Conservation (phyloP, 2,329 filamentous ascomycete species). For the Neoascochyta sp. region DNA sequence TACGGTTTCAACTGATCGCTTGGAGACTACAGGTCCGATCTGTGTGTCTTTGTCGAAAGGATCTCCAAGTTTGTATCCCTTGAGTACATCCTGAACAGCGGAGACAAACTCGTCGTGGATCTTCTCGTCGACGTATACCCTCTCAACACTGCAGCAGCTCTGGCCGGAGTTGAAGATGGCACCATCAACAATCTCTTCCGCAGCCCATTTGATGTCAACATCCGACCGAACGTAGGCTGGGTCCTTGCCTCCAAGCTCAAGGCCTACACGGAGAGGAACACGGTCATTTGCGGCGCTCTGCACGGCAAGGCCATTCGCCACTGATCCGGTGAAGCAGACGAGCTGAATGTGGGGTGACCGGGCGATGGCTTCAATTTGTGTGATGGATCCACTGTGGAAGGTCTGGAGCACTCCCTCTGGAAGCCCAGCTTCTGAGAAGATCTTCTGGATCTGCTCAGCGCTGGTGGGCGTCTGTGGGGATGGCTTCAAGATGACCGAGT, state of each 20-base stretch:
- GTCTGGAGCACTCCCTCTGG: slow-evolving; percentile 83
- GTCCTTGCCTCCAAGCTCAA: slow-evolving; percentile 94
- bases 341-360: slow-evolving; percentile 71
- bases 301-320: slow-evolving; percentile 79
- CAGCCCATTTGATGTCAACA: slow-evolving; percentile 85
- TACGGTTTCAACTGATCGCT: slow-evolving; percentile 71
- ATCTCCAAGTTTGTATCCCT: slow-evolving; percentile 80
- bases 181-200: slow-evolving; percentile 91
- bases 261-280: slow-evolving; percentile 72
- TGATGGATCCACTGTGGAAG: slow-evolving; percentile 81
- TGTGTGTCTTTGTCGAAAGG: slow-evolving; percentile 75
- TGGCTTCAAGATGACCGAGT: slow-evolving; percentile 89
- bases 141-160: slow-evolving; percentile 89
- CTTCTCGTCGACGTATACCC: slow-evolving; percentile 83
- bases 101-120: slow-evolving; percentile 80
- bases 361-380: slow-evolving; percentile 73
- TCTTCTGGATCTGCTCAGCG: slow-evolving; percentile 73
- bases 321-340: slow-evolving; percentile 91
- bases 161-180: slow-evolving; percentile 99
- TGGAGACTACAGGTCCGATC: slow-evolving; percentile 84
- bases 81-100: slow-evolving; percentile 73
- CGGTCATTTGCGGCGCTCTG: slow-evolving; percentile 81
- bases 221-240: slow-evolving; percentile 84
- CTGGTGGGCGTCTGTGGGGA: slow-evolving; percentile 93
- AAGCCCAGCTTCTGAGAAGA: slow-evolving; percentile 76